Evolutionary conservation across 805 yeast species (phyloP), one percentile per base, ranked within the genome.

Genomic region (Lachancea cidri): DNA sequence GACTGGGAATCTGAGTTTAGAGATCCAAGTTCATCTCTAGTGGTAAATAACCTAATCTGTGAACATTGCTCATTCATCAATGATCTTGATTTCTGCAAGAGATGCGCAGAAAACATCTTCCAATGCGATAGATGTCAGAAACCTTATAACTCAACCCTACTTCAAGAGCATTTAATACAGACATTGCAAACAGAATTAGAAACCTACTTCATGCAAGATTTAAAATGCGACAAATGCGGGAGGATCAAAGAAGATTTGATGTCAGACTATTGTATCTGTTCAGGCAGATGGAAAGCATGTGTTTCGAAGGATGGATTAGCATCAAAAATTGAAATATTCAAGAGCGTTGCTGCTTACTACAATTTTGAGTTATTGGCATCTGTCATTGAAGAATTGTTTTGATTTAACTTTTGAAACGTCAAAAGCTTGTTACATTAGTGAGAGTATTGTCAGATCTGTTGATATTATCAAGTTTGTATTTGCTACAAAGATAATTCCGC

Each of bases 1-100:
- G 80, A 86, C 48, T 74, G 74, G 3, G 86, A 79, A 43, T 86
- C 91, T 1, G 68, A 68, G 14, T 89, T 88, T 62, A 64, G 60
- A 31, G 79, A 87, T 55, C 96, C 96, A 13, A 76, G 93, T 38
- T 70, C 85, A 0, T 74, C 85, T 0, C 68, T 93, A 45, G 65
- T 71, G 27, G 61, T 93, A 3, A 74, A 81, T 1, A 82, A 81
- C 33, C 73, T 88, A 4, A 68, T 83, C 4, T 93, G 99, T 66
- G 83, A 77, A 45, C 74, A 81, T 51, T 93, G 99, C 66, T 82
- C 79, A 45, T 74, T 69, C 51, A 75, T 81, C 29, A 68, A 80
- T 20, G 95, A 86, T 52, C 67, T 91, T 37, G 97, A 91, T 65
- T 70, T 89, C 39, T 89, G 97, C 62, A 77, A 80, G 32, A 85